Evolutionary conservation across 495 filamentous ascomycete genomes (phyloP).

Genomic region (Daldinia decipiens): DNA sequence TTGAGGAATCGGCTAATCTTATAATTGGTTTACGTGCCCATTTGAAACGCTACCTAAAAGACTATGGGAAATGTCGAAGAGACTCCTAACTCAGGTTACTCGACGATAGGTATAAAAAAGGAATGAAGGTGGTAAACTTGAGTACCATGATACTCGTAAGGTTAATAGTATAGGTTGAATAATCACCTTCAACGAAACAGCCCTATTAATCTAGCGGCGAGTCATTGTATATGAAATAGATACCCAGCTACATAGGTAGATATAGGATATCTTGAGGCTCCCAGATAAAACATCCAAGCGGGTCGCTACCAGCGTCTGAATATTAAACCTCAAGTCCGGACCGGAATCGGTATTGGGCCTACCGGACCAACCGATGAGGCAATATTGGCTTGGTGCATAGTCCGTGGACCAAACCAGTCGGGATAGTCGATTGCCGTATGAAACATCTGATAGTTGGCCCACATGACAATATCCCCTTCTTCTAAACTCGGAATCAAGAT

Average conservation of each 20-base stretch:
- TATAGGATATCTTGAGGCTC: not conserved
- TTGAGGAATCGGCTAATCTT: not conserved
- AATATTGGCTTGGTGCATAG: conserved; percentile 55
- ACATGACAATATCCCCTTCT: conserved; percentile 51
- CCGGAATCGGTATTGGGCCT: conserved; percentile 30
- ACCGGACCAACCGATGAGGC: conserved; percentile 33
- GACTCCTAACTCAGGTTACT: not conserved
- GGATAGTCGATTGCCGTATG: conserved; percentile 54
- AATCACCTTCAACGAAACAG: not conserved
- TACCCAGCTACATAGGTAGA: not conserved
- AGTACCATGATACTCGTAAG: not conserved
- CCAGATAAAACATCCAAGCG: not conserved
- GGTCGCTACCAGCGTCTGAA: not conserved
- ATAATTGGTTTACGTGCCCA: not conserved
- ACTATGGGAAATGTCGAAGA: not conserved
- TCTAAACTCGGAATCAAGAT: conserved; percentile 44
- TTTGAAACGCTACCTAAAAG: not conserved
- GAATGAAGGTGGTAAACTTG: not conserved
- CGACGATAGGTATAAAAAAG: not conserved
- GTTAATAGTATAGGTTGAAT: not conserved
- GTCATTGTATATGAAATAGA: not conserved
- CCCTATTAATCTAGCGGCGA: not conserved
- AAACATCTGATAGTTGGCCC: conserved; percentile 52
- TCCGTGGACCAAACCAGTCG: conserved; percentile 44
- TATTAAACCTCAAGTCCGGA: not conserved